Evolutionary conservation across 1,139 yeast genomes (phyloP).

Genomic region (Wickerhamiella infanticola): DNA sequence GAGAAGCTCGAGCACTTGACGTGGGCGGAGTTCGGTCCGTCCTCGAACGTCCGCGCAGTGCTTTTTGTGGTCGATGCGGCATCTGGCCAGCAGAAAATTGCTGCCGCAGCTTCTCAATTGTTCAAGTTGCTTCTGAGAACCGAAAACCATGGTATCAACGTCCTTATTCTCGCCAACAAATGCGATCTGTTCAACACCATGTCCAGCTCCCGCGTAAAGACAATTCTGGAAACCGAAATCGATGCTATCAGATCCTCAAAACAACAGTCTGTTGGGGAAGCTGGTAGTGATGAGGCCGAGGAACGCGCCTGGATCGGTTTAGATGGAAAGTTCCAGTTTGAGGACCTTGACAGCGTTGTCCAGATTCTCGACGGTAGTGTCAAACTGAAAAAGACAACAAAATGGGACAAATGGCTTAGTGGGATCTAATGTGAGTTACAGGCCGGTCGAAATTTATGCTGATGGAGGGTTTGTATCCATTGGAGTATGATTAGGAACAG

Average conservation of each 20-base stretch:
- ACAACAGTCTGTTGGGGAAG: slow-evolving; percentile 29
- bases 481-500: slow-evolving; percentile 11
- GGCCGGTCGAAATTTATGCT: not conserved
- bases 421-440: not conserved
- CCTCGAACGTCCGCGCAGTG: slow-evolving; percentile 40
- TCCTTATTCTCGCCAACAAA: slow-evolving; percentile 67
- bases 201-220: slow-evolving; percentile 45
- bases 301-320: slow-evolving; percentile 32
- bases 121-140: slow-evolving; percentile 20
- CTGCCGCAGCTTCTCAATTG: slow-evolving; percentile 21
- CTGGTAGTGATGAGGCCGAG: slow-evolving; percentile 25
- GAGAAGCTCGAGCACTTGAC: slow-evolving; percentile 39
- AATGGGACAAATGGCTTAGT: slow-evolving; percentile 64
- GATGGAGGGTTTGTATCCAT: not conserved
- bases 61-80: slow-evolving; percentile 45
- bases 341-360: slow-evolving; percentile 56
- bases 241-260: slow-evolving; percentile 37
- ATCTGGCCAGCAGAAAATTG: slow-evolving; percentile 18
- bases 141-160: slow-evolving; percentile 41
- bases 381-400: slow-evolving; percentile 34
- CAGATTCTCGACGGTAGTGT: slow-evolving; percentile 62
- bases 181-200: slow-evolving; percentile 70
- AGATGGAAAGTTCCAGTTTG: slow-evolving; percentile 38
- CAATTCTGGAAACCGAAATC: slow-evolving; percentile 48
- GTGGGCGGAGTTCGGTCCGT: slow-evolving; percentile 17